Base-by-base conservation (phyloP, 2,329 filamentous ascomycete genomes). In the Verticillium klebahnii region DNA sequence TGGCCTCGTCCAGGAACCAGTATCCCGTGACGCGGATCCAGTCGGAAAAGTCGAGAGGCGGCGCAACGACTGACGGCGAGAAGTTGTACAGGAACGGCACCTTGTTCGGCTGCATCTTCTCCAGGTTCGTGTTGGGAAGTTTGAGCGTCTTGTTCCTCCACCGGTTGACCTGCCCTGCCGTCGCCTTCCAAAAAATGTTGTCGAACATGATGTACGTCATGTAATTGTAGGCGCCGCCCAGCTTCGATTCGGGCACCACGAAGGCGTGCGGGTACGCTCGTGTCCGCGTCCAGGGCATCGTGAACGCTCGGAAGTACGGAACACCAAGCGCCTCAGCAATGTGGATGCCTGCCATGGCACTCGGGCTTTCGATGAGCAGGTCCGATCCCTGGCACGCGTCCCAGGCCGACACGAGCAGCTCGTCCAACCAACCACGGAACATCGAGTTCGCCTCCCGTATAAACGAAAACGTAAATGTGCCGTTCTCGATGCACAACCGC, bases 41-140 rank as follows among this genome's bases (percentile, higher is more conserved):
- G 74, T 98, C 95, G 52, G 92, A 94, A 77, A 93, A 99, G 77
- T 99, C 95, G 1, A 97, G 81, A 17, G 95, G 95, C 32, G 93
- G 94, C 2, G 91, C 87, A n/a, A 99, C 95, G 14, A 99, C 95
- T 12, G 87, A 90, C 0, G 93, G 92, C 61, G 92, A 96, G 74
- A 97, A 98, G 76, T 97, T 98, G 80, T 99, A 99, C 56, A 99
- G 77, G 75, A 99, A 99, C 0, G 95, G 95, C n/a, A 97, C 92
- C 73, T 96, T 96, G 79, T 97, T 97, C 2, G 91, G 89, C 76
- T 97, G 93, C 86, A 99, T 87, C 78, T 93, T 96, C 72, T 95
- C 91, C 54, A 97, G 79, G 62, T 81, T 92, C 1, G 95, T 99
- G 65, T 88, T 89, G 59, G 89, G 90, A 32, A 99, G 79, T 0